Conservation (phyloP, 1,139 yeast genomes). For the Nadsonia starkeyi-henricii region DNA sequence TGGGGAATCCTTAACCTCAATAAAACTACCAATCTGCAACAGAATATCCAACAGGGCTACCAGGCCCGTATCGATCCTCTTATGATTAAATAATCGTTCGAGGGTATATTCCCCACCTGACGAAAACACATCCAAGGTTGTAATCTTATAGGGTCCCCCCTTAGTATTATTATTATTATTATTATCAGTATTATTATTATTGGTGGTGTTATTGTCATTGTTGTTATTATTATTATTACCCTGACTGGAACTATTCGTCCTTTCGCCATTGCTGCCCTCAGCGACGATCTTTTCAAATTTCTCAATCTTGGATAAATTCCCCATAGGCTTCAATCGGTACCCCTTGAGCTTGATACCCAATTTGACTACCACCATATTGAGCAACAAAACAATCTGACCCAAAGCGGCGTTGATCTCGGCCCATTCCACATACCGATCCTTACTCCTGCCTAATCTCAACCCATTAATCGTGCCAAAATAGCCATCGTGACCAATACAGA, state of each 20-base stretch:
- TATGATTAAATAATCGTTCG: conserved; percentile 55
- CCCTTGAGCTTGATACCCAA: conserved; percentile 41
- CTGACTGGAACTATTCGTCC: too few relatives aligned
- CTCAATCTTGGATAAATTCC: conserved; percentile 69
- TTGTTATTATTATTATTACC: too few relatives aligned
- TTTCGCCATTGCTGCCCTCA: too few relatives aligned
- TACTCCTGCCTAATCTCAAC: conserved; percentile 54
- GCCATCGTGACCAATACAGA: conserved; percentile 70
- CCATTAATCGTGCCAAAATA: conserved; percentile 83
- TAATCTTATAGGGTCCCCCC: conserved; percentile 23
- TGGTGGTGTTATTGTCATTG: too few relatives aligned
- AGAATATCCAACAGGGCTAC: conserved; percentile 56
- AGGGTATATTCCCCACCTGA: conserved; percentile 49
- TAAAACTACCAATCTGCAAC: conserved; percentile 38
- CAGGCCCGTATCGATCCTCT: conserved; percentile 63
- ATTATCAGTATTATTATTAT: too few relatives aligned
- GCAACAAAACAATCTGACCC: conserved; percentile 65
- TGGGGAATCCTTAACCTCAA: conserved; percentile 37
- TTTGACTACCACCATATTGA: conserved; percentile 50
- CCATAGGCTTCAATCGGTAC: conserved; percentile 66
- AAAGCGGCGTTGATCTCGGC: conserved; percentile 85
- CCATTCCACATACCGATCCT: conserved; percentile 56
- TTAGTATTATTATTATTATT: conserved; percentile 17
- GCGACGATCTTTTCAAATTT: conserved; percentile 30
- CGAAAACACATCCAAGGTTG: conserved; percentile 37